Conservation (phyloP, 306 rosid species). For the Prunus campanulata region DNA sequence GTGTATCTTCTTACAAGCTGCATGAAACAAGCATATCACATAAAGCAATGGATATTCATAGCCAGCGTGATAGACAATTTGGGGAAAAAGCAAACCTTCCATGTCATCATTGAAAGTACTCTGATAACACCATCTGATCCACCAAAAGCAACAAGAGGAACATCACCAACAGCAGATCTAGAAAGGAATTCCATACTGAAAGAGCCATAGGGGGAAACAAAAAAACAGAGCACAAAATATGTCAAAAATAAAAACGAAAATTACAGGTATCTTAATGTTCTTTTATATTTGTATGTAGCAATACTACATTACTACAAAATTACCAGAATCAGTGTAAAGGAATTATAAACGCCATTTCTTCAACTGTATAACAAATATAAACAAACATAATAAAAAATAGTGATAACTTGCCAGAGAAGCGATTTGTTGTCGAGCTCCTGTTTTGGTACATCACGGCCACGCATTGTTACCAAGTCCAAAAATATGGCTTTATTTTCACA, state of each 20-base stretch:
- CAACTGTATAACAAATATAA: neutral
- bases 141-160: slow-evolving; percentile 98
- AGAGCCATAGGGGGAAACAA: slow-evolving; percentile 30
- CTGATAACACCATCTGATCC: slow-evolving; percentile 96
- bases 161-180: slow-evolving; percentile 76
- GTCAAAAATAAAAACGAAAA: neutral
- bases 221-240: slow-evolving; percentile 3
- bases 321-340: neutral
- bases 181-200: slow-evolving; percentile 98
- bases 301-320: neutral
- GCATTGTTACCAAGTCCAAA: slow-evolving; percentile 97
- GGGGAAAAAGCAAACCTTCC: slow-evolving; percentile 73
- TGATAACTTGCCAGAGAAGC: slow-evolving; percentile 71
- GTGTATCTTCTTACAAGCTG: slow-evolving; percentile 92
- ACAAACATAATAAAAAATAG: slow-evolving; percentile 6
- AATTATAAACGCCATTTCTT: slow-evolving; percentile 1
- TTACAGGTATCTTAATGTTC: neutral
- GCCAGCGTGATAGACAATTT: slow-evolving; percentile 21
- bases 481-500: slow-evolving; percentile 96
- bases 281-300: neutral
- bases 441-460: slow-evolving; percentile 96
- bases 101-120: slow-evolving; percentile 97
- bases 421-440: slow-evolving; percentile 96
- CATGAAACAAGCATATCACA: slow-evolving; percentile 38
- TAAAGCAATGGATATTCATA: slow-evolving; percentile 17